A percentile compares a stretch with the other conserved stretches of the same genome.
These are phyloP conservation scores for Penicillium frequentans DNA, from an alignment of 2,329 filamentous ascomycete species.

Conservation along the genomic window DNA sequence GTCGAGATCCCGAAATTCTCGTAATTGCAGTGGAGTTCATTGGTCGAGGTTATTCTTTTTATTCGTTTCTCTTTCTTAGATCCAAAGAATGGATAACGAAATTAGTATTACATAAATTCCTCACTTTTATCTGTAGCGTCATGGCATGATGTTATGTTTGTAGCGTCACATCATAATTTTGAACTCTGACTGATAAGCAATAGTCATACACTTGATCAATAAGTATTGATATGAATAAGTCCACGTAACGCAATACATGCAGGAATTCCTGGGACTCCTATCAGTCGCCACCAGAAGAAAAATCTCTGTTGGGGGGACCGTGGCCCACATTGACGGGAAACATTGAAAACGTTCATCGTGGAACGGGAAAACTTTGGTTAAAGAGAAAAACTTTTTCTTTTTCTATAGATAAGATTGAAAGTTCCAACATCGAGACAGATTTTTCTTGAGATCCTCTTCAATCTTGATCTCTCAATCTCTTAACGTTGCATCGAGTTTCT, in stretches of 20 bases:
- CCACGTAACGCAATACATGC: background rate
- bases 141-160: background rate
- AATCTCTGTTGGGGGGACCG: constrained; percentile 1
- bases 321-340: background rate
- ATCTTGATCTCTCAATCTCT: background rate
- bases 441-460: background rate
- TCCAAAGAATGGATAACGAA: too few species aligned
- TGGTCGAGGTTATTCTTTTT: background rate
- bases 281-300: background rate
- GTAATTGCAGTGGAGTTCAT: background rate
- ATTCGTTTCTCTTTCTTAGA: background rate
- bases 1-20: too few species aligned
- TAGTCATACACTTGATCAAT: background rate
- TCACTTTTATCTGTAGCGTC: too few species aligned
- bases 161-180: background rate
- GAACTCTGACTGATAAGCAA: background rate
- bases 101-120: too few species aligned
- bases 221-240: background rate
- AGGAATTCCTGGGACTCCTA: background rate
- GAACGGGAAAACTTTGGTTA: background rate
- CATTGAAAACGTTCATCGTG: background rate
- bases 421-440: background rate
- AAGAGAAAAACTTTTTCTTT: background rate
- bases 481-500: constrained; percentile 9
- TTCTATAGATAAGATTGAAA: too few species aligned